Evolutionary conservation across 306 rosid genomes (phyloP).

Genomic region (Lathyrus aphaca): DNA sequence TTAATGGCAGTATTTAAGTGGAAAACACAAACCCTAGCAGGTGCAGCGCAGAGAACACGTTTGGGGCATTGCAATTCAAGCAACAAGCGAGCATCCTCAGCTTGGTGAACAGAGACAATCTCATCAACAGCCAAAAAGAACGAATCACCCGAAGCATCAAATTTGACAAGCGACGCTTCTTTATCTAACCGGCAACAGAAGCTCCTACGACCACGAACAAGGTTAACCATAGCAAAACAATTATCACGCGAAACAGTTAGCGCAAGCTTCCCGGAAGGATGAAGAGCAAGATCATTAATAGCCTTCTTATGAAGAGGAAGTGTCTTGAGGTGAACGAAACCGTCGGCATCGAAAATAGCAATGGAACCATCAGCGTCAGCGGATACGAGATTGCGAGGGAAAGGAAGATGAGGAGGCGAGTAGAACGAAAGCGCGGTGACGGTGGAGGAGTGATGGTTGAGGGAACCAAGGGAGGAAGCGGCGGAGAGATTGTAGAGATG

Average conservation of each 20-base stretch:
- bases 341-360: slow-evolving; percentile 77
- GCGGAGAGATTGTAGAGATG: slow-evolving; percentile 80
- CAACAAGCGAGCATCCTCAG: slow-evolving; percentile 80
- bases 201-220: slow-evolving; percentile 80
- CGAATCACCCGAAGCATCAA: slow-evolving; percentile 56
- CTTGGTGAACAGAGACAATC: slow-evolving; percentile 67
- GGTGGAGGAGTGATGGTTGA: slow-evolving; percentile 70
- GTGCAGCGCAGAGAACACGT: slow-evolving; percentile 62
- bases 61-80: slow-evolving; percentile 61
- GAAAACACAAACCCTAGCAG: slow-evolving; percentile 57
- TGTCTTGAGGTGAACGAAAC: slow-evolving; percentile 78
- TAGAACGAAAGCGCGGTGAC: slow-evolving; percentile 80
- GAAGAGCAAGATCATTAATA: slow-evolving; percentile 78
- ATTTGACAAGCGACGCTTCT: slow-evolving; percentile 71
- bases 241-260: slow-evolving; percentile 73
- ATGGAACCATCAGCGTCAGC: slow-evolving; percentile 73
- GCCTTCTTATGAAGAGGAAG: slow-evolving; percentile 62
- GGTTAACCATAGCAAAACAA: slow-evolving; percentile 82
- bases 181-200: slow-evolving; percentile 66
- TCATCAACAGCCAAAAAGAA: slow-evolving; percentile 71
- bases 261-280: slow-evolving; percentile 81
- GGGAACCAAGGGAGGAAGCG: slow-evolving; percentile 82
- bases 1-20: background rate
- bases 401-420: slow-evolving; percentile 61
- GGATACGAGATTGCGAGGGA: slow-evolving; percentile 91